Base-by-base conservation (phyloP, 768 basidiomycete species). In the Daedalea quercina region DNA sequence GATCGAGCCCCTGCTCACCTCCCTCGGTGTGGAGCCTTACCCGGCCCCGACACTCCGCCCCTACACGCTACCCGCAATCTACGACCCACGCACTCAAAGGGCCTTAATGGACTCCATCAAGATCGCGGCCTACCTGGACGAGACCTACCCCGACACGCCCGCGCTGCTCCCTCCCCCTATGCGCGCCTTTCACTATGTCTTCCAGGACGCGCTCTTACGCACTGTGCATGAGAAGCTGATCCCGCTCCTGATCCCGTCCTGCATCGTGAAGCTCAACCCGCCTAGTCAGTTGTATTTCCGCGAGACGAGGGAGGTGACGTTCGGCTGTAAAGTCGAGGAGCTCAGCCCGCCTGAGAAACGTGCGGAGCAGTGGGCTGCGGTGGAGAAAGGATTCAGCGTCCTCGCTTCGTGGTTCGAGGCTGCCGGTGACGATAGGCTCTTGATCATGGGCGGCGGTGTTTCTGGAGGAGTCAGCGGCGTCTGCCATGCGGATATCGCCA, bases 1-100 rank as follows among this genome's bases (percentile, higher is more conserved):
- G 47, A 75, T 84, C 47, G 71, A 64, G 47, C 69, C 76, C 12
- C 75, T 72, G 0, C 42, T 37, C n/a, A 61, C 44, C 17, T 64
- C 65, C 26, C 51, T 60, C 28, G 57, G 63, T 40, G 61, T 59
- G 22, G 44, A 46, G 2, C 69, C 76, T 13, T 75, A 71, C 0
- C 47, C 48, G 1, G 57, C 61, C 2, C 45, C 51, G 19, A 19
- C 15, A 35, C 34, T 17, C 9, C 34, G 17, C 37, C 15, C 37
- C 37, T 67, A 64, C 56, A 65, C 61, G 15, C 57, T 65, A 25
- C 65, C 63, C 17, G 58, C 59, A 37, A 66, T 70, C 54, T 50
- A 65, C 43, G 69, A 69, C 54, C 61, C 63, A 1, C 55, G 48
- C 34, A 65, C 65, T 15, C 35, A 54, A 15, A 37, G 53, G 1